phyloP scores from a whole-genome alignment of 305 asterid genomes.

The Vinca major region DNA sequence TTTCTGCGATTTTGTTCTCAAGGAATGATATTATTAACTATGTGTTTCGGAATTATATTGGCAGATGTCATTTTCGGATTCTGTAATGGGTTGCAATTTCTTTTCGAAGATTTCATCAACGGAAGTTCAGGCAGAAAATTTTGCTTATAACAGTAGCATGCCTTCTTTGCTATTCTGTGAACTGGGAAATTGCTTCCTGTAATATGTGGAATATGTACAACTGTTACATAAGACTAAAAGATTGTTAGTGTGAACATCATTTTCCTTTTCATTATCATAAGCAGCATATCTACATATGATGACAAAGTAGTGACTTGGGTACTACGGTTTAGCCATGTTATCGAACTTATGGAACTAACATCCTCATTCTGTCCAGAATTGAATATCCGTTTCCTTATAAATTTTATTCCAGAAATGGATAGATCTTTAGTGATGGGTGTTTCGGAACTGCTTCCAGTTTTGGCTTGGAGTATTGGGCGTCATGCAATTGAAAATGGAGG shows the following conservation, averaged over 20 bases:
- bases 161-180: background rate
- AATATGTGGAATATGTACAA: background rate
- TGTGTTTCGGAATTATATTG: conserved; percentile 9
- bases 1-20: background rate
- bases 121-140: background rate
- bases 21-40: background rate
- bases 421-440: no score
- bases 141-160: background rate
- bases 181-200: background rate
- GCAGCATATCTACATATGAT: background rate
- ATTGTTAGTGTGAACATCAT: background rate
- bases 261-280: background rate
- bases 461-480: no score
- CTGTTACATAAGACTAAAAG: background rate
- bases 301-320: no score
- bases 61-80: conserved; percentile 79
- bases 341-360: no score
- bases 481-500: no score
- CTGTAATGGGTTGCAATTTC: conserved; percentile 21
- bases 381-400: no score
- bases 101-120: background rate
- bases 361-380: no score
- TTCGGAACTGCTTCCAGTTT: no score
- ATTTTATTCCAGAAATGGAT: no score
- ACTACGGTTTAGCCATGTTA: no score